phyloP scores from a whole-genome alignment of 179 eudicot species.

The Drosera spatulata region DNA sequence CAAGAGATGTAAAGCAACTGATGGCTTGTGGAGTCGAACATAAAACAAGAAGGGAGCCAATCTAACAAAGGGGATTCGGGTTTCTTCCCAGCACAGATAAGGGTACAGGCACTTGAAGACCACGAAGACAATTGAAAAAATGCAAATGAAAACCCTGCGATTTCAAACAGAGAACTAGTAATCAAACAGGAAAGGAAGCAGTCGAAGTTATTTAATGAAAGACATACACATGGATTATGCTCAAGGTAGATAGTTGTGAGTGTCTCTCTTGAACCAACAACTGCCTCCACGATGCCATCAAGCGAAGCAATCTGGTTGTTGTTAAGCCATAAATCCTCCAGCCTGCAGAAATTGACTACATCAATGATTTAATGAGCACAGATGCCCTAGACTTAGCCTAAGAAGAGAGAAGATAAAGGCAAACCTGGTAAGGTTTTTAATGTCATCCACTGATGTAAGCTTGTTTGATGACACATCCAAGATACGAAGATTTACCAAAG shows the following conservation, averaged over 20 bases:
- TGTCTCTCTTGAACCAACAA: slow-evolving; percentile 66
- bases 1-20: no score
- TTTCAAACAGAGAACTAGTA: no score
- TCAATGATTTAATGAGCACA: slow-evolving; percentile 2
- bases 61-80: no score
- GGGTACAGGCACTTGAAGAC: no score
- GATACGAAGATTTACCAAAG: slow-evolving; percentile 67
- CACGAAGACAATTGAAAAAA: no score
- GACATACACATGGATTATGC: slow-evolving; percentile 92
- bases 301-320: slow-evolving; percentile 79
- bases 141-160: no score
- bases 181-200: no score
- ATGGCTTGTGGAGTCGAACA: no score
- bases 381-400: background rate
- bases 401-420: slow-evolving; percentile 2
- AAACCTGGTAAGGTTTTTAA: slow-evolving; percentile 61
- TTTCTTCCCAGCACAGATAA: no score
- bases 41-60: no score
- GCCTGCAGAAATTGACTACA: slow-evolving; percentile 26
- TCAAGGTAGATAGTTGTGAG: slow-evolving; percentile 94
- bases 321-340: slow-evolving; percentile 99
- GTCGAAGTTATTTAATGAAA: no score
- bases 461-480: slow-evolving; percentile 89
- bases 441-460: slow-evolving; percentile 61
- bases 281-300: slow-evolving; percentile 67